phyloP scores from a whole-genome alignment of 129 eudicot genomes.

The Centaurea solstitialis region DNA sequence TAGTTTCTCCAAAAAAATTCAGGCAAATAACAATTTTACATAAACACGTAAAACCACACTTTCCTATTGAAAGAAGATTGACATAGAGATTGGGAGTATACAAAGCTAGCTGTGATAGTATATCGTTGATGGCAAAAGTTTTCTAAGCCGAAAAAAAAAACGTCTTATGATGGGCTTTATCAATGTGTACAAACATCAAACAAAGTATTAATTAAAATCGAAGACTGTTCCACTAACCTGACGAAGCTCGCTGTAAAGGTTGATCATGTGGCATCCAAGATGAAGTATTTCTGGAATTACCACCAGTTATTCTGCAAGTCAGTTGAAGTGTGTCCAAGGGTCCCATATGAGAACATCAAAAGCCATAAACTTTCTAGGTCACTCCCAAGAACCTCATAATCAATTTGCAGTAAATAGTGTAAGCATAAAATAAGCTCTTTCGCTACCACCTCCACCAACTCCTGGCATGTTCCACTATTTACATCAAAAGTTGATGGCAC shows the following conservation, averaged over 20 bases:
- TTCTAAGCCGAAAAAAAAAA: background rate
- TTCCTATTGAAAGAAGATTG: background rate
- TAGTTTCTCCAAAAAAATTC: background rate
- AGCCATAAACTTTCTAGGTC: conserved; percentile 85
- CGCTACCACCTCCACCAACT: conserved; percentile 38
- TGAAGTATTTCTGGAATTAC: conserved; percentile 52
- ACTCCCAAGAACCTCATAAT: conserved; percentile 79
- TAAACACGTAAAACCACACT: background rate
- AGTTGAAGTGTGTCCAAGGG: conserved; percentile 44
- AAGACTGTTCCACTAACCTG: conserved; percentile 62
- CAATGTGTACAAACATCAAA: background rate
- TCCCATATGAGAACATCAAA: conserved; percentile 56
- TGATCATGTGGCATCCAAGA: conserved; percentile 65
- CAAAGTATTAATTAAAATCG: background rate
- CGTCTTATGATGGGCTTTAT: background rate
- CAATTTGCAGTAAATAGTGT: conserved; percentile 66
- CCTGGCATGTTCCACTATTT: conserved; percentile 28
- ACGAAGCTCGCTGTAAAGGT: conserved; percentile 89
- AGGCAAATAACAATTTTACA: background rate
- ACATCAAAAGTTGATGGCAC: conserved; percentile 33
- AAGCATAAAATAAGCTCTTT: conserved; percentile 59
- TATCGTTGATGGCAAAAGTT: background rate
- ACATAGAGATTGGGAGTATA: background rate
- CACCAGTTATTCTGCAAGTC: conserved; percentile 34
- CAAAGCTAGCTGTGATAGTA: background rate